A percentile compares a stretch with the other conserved stretches of the same genome.
Conservation (phyloP, 306 rosid genomes). For the Glycine soja region DNA sequence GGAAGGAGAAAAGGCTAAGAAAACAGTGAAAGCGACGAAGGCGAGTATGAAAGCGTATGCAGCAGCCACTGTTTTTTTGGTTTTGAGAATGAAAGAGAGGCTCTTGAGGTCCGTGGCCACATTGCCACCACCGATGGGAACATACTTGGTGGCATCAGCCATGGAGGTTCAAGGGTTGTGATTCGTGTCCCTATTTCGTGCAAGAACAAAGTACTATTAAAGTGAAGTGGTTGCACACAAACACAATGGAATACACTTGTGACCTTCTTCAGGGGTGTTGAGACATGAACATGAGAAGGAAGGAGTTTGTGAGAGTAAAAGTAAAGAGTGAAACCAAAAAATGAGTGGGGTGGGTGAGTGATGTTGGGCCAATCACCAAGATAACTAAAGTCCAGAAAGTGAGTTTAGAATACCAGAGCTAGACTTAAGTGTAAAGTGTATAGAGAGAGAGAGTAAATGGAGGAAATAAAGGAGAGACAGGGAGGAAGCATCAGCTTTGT, state of each 20-base stretch:
- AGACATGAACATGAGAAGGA: background rate
- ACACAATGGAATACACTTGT: background rate
- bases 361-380: conserved; percentile 33
- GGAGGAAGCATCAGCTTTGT: background rate
- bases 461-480: background rate
- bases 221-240: background rate
- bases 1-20: conserved; percentile 75
- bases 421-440: background rate
- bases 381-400: background rate
- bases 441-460: background rate
- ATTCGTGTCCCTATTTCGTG: background rate
- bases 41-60: conserved; percentile 70
- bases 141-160: conserved; percentile 79
- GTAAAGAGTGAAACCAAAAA: background rate
- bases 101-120: conserved; percentile 62
- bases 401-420: background rate
- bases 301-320: background rate
- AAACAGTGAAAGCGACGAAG: conserved; percentile 72
- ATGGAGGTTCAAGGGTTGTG: conserved; percentile 43
- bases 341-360: conserved; percentile 2
- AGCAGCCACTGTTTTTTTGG: conserved; percentile 68
- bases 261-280: background rate
- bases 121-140: conserved; percentile 55
- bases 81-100: conserved; percentile 66
- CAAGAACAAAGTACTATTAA: too few species aligned